phyloP scores from a whole-genome alignment of 2,329 filamentous ascomycete genomes.

The Gliomastix tumulicola region DNA sequence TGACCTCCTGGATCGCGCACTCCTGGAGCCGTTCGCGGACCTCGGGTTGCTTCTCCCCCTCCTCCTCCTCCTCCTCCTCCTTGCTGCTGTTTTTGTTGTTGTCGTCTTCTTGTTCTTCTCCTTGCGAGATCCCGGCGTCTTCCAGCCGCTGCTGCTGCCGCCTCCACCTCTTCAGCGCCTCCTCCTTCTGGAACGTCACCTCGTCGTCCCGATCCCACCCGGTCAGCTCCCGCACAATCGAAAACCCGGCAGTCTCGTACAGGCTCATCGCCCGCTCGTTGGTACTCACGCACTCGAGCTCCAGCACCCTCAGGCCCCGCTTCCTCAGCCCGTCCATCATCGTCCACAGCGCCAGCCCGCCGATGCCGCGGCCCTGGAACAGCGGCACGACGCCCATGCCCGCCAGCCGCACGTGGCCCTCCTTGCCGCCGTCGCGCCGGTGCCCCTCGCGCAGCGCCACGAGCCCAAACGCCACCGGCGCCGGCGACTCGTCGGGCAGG shows the following conservation, averaged over 20 bases:
- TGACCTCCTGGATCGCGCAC: no score
- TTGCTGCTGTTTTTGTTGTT: no score
- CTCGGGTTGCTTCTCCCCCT: slow-evolving; percentile 8
- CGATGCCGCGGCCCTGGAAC: slow-evolving; percentile 9
- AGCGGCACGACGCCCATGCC: slow-evolving; percentile 10
- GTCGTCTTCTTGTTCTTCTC: no score
- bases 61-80: slow-evolving; percentile 4
- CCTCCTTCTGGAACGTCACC: background rate
- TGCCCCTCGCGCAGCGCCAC: slow-evolving; percentile 9
- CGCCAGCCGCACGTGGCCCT: slow-evolving; percentile 8
- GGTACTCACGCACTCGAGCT: slow-evolving; percentile 12
- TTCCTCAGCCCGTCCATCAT: slow-evolving; percentile 6
- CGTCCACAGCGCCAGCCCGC: slow-evolving; percentile 4
- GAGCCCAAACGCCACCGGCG: slow-evolving; percentile 10
- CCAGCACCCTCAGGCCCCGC: slow-evolving; percentile 6
- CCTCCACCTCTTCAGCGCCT: no score
- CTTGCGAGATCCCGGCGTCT: background rate
- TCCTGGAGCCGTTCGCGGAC: no score
- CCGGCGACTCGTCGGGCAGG: slow-evolving; percentile 2
- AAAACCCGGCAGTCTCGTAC: slow-evolving; percentile 10
- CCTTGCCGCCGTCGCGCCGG: no score
- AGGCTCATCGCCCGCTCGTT: slow-evolving; percentile 9
- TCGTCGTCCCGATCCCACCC: slow-evolving; percentile 8
- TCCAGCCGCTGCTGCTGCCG: no score
- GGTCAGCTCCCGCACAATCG: slow-evolving; percentile 5